phyloP scores from a whole-genome alignment of 305 asterid genomes.

The Andrographis paniculata region DNA sequence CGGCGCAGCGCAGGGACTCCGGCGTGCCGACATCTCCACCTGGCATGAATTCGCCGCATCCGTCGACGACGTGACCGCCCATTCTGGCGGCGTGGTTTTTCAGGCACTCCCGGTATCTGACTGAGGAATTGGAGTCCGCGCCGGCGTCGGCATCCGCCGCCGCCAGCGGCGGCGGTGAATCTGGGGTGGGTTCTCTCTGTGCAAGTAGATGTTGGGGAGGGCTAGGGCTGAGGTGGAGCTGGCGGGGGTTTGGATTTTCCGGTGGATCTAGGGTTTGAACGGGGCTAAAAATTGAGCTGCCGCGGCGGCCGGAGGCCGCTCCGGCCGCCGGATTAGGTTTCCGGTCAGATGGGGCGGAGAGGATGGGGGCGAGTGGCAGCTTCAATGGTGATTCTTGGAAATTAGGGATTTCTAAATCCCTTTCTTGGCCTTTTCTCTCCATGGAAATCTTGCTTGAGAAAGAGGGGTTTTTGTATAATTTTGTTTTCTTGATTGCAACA shows the following conservation, averaged over 20 bases:
- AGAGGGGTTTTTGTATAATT: too few species aligned
- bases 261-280: conserved; percentile 4
- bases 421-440: too few species aligned
- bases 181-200: too few species aligned
- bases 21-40: neutral
- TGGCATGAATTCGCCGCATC: conserved; percentile 6
- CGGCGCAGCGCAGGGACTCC: conserved; percentile 39
- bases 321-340: neutral
- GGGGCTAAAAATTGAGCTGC: conserved; percentile 4
- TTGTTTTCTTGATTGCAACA: too few species aligned
- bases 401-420: too few species aligned
- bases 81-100: too few species aligned
- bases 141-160: neutral
- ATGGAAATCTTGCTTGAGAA: too few species aligned
- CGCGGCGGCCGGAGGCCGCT: neutral
- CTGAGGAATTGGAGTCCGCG: too few species aligned
- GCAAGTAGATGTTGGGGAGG: neutral
- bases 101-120: conserved; percentile 3
- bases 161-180: too few species aligned
- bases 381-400: too few species aligned
- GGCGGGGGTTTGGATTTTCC: neutral
- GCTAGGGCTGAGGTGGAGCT: neutral
- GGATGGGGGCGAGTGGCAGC: too few species aligned
- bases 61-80: conserved; percentile 4
- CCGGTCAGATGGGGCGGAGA: neutral